Percentiles rank a stretch among this genome's conserved stretches.
phyloP scores from a whole-genome alignment of 768 basidiomycete species.

The Candolleomyces eurysporus region DNA sequence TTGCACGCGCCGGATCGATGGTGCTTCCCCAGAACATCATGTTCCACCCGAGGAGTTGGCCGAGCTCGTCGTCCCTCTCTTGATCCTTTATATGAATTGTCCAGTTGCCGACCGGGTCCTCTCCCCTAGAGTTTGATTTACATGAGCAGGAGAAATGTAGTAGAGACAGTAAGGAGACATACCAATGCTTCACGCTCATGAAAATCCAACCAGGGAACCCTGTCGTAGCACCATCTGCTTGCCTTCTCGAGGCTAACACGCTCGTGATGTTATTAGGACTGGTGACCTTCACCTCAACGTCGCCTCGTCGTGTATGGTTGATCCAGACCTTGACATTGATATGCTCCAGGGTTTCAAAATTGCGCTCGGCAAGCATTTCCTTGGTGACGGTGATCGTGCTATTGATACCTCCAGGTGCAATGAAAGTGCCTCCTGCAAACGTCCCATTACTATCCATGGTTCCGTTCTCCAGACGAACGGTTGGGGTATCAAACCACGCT shows the following conservation, averaged over 20 bases:
- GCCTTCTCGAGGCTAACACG: constrained; percentile 72
- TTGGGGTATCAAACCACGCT: constrained; percentile 79
- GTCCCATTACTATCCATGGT: constrained; percentile 51
- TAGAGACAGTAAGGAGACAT: constrained; percentile 20
- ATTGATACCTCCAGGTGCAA: constrained; percentile 60
- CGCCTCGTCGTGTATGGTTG: constrained; percentile 79
- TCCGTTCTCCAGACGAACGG: constrained; percentile 64
- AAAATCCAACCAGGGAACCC: constrained; percentile 98
- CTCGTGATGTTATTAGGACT: constrained; percentile 88
- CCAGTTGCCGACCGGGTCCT: constrained; percentile 90
- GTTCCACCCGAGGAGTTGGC: constrained; percentile 85
- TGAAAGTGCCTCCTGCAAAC: constrained; percentile 64
- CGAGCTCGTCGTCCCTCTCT: constrained; percentile 52
- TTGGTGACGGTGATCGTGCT: constrained; percentile 66
- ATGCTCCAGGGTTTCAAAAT: constrained; percentile 89
- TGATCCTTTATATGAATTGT: constrained; percentile 84
- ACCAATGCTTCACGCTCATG: constrained; percentile 99
- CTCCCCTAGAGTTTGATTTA: constrained; percentile 63
- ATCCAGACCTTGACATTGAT: constrained; percentile 93
- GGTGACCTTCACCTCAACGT: constrained; percentile 86
- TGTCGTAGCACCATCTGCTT: constrained; percentile 56
- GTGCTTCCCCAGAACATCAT: constrained; percentile 91
- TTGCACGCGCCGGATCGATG: constrained; percentile 66
- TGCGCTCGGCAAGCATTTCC: constrained; percentile 64
- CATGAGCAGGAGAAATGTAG: constrained; percentile 4